A percentile compares a stretch with the other conserved stretches of the same genome.
Evolutionary conservation across 352 stramenopile species (phyloP).

Genomic region (Phytophthora podocarpi): DNA sequence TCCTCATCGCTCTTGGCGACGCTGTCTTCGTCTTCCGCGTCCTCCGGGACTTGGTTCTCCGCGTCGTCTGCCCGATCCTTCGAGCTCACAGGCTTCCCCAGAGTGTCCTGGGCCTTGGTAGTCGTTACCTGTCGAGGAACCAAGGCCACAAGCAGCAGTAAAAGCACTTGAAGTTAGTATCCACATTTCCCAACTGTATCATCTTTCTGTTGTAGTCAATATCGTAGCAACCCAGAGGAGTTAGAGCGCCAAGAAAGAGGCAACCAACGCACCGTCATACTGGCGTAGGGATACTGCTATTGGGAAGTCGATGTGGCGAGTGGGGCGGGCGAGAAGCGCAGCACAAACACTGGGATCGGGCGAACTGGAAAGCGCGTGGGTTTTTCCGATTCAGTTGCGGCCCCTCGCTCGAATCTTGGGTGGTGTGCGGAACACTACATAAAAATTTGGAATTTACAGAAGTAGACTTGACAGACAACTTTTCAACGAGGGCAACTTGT

Average conservation of each 20-base stretch:
- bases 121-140: conserved; percentile 21
- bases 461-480: no score
- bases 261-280: conserved; percentile 33
- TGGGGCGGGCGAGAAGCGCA: neutral
- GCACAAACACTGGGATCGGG: neutral
- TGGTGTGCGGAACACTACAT: no score
- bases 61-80: conserved; percentile 30
- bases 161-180: conserved; percentile 25
- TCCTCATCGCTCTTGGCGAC: conserved; percentile 29
- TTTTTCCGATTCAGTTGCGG: conserved; percentile 5
- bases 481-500: no score
- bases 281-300: neutral
- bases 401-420: conserved; percentile 9
- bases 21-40: conserved; percentile 33
- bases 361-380: neutral
- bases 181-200: conserved; percentile 3
- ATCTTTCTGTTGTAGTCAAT: neutral
- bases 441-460: no score
- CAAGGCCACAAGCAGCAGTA: conserved; percentile 8
- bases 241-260: neutral
- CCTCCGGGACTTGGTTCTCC: conserved; percentile 16
- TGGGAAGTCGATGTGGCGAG: neutral
- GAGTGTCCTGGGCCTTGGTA: conserved; percentile 16
- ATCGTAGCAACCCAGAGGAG: neutral
- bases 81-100: conserved; percentile 7